A percentile compares a stretch with the other conserved stretches of the same genome.
These are phyloP conservation scores for Microsporum canis DNA, from an alignment of 2,329 filamentous ascomycete species.

Conservation along the genomic window DNA sequence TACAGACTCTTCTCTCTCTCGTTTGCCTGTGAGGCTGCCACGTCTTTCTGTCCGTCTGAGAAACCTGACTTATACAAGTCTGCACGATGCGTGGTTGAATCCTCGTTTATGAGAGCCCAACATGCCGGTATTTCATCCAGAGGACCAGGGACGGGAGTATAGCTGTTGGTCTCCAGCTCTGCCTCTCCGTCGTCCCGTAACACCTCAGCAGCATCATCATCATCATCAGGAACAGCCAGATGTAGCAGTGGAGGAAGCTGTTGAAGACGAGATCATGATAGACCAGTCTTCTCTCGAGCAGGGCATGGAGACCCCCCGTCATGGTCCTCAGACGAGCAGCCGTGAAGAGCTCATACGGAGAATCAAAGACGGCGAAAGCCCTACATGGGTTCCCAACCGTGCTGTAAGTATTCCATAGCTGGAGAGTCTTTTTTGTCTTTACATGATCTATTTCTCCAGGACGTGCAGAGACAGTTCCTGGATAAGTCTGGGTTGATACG, in stretches of 20 bases:
- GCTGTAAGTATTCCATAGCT: slow-evolving; percentile 36
- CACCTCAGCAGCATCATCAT: slow-evolving; percentile 11
- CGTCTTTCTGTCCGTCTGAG: slow-evolving; percentile 8
- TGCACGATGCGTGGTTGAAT: slow-evolving; percentile 5
- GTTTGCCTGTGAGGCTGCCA: slow-evolving; percentile 11
- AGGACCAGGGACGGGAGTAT: slow-evolving; percentile 21
- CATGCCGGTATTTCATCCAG: slow-evolving; percentile 23
- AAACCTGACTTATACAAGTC: neutral
- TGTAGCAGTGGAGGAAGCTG: neutral
- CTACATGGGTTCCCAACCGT: slow-evolving; percentile 58
- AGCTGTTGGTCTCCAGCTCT: slow-evolving; percentile 14
- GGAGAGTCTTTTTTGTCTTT: neutral
- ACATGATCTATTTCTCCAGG: neutral
- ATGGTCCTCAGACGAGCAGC: slow-evolving; percentile 35
- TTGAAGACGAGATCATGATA: slow-evolving; percentile 13
- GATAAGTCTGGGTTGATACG: neutral
- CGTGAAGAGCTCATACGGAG: slow-evolving; percentile 71
- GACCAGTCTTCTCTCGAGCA: slow-evolving; percentile 12
- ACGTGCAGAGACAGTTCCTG: slow-evolving; percentile 7
- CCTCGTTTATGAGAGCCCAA: slow-evolving; percentile 9
- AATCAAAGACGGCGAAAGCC: slow-evolving; percentile 67
- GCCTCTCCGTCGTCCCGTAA: neutral
- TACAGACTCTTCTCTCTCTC: neutral
- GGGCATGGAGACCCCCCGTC: slow-evolving; percentile 12
- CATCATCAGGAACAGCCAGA: slow-evolving; percentile 4